These are phyloP conservation scores for Clonostachys byssicola DNA, from an alignment of 2,329 filamentous ascomycete species.

Conservation along the genomic window DNA sequence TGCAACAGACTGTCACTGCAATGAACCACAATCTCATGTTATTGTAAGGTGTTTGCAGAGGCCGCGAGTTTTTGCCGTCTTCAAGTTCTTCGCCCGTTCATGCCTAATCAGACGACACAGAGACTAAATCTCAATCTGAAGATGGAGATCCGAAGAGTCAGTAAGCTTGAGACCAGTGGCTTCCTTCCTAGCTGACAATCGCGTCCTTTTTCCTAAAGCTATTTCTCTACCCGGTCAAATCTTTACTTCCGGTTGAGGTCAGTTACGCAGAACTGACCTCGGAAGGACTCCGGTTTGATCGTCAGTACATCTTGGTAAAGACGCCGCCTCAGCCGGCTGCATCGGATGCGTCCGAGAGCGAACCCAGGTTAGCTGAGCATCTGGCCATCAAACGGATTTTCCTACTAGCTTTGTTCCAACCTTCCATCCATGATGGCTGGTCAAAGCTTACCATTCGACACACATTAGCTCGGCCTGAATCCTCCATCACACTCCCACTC, in stretches of 20 bases:
- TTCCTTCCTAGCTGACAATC: background rate
- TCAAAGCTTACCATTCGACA: slow-evolving; percentile 8
- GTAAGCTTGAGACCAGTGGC: background rate
- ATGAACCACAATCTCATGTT: too few relatives aligned
- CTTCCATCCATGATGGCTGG: slow-evolving; percentile 10
- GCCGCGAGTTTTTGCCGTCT: too few relatives aligned
- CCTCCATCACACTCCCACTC: slow-evolving; percentile 8
- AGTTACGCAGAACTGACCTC: slow-evolving; percentile 9
- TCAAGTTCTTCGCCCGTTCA: background rate
- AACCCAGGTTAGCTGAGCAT: slow-evolving; percentile 4
- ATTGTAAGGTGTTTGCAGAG: too few relatives aligned
- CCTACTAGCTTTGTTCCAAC: slow-evolving; percentile 8
- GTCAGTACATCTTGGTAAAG: slow-evolving; percentile 10
- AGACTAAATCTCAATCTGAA: background rate
- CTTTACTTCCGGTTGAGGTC: slow-evolving; percentile 9
- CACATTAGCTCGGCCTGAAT: background rate
- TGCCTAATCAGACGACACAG: slow-evolving; percentile 1
- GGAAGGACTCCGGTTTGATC: slow-evolving; percentile 10
- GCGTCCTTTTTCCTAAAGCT: slow-evolving; percentile 2
- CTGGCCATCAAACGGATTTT: slow-evolving; percentile 9
- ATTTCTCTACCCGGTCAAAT: slow-evolving; percentile 11
- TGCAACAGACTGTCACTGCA: too few relatives aligned
- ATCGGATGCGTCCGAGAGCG: background rate
- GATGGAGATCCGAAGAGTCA: background rate
- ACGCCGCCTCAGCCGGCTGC: slow-evolving; percentile 1